A percentile compares a stretch with the other conserved stretches of the same genome.
phyloP scores from a whole-genome alignment of 305 asterid species.

The Rubia tinctorum region DNA sequence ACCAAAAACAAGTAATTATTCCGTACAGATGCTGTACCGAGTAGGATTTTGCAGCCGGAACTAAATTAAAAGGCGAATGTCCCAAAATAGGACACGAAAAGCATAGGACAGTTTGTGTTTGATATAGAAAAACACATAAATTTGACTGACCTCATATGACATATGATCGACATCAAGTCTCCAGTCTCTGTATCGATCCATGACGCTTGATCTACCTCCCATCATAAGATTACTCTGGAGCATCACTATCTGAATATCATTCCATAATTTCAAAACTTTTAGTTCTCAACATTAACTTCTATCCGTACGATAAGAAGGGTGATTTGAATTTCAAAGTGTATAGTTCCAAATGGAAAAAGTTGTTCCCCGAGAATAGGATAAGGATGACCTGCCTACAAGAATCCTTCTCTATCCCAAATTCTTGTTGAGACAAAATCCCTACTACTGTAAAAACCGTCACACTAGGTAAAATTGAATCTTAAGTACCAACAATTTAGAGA shows the following conservation, averaged over 20 bases:
- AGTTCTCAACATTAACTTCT: not conserved
- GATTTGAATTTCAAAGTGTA: not conserved
- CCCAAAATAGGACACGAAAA: not conserved
- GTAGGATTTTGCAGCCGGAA: not conserved
- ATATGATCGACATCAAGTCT: slow-evolving; percentile 86
- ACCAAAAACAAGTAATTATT: slow-evolving; percentile 2
- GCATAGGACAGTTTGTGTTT: not conserved
- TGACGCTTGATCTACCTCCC: slow-evolving; percentile 58
- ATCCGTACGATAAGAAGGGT: not conserved
- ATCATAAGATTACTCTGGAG: slow-evolving; percentile 62
- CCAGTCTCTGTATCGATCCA: slow-evolving; percentile 63
- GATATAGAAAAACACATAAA: not conserved
- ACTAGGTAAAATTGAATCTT: not conserved
- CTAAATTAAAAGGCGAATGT: not conserved
- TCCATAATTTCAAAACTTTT: slow-evolving; percentile 4
- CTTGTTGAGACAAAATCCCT: not conserved
- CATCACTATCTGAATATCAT: slow-evolving; percentile 66
- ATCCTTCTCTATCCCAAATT: slow-evolving; percentile 2
- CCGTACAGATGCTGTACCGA: no score
- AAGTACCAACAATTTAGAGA: not conserved
- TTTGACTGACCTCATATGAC: slow-evolving; percentile 77
- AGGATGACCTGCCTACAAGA: not conserved
- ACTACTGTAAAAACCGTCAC: not conserved
- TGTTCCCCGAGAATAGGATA: not conserved
- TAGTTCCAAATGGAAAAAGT: not conserved